Conservation (phyloP, 2,329 filamentous ascomycete genomes). For the Colletotrichum sp. region DNA sequence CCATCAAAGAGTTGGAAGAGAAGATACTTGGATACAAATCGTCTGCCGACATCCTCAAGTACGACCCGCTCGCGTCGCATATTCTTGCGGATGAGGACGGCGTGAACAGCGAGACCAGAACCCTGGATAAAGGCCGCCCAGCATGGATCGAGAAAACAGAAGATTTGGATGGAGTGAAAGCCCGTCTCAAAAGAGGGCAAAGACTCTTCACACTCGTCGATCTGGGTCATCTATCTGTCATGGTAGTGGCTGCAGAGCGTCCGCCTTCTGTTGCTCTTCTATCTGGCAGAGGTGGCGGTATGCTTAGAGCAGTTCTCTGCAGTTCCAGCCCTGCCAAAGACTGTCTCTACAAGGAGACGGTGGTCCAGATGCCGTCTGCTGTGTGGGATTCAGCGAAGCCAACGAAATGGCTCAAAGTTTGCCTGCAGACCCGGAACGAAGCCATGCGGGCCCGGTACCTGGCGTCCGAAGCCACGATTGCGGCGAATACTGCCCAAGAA, state of each 20-base stretch:
- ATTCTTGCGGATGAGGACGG: background rate
- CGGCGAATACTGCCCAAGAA: background rate
- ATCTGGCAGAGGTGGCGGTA: background rate
- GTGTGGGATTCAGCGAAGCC: background rate
- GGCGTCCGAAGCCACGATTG: accelerated
- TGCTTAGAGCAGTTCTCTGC: background rate
- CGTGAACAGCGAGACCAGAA: background rate
- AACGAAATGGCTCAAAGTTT: background rate
- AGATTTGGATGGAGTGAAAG: background rate
- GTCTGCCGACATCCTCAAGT: background rate
- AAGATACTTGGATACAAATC: background rate
- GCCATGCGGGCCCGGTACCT: background rate
- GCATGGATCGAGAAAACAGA: background rate
- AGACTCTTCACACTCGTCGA: background rate
- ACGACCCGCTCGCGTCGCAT: background rate
- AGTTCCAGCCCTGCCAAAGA: background rate
- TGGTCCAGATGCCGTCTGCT: background rate
- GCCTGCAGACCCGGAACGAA: background rate
- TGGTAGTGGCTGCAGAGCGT: background rate
- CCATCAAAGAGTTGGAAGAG: background rate
- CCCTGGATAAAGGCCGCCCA: background rate
- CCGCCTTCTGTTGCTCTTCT: background rate
- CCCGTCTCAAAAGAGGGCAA: background rate
- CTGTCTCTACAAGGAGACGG: background rate
- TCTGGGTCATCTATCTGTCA: background rate